Evolutionary conservation across 2,329 filamentous ascomycete species (phyloP).

Genomic region (Aspergillus fischeri): DNA sequence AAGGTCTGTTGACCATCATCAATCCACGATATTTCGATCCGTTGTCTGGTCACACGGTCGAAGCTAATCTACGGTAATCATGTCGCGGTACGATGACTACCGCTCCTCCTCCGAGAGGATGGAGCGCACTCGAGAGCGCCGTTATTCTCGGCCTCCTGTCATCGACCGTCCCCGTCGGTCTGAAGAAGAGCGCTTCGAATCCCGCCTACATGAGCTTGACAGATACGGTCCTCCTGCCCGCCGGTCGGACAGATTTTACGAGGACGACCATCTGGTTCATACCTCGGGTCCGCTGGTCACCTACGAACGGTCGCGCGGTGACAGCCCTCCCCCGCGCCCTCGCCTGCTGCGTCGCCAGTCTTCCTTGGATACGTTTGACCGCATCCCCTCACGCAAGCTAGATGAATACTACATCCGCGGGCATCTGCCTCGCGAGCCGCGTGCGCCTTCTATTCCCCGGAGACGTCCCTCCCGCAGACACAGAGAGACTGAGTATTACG

Average conservation of each 20-base stretch:
- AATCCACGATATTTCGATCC: background rate
- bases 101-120: conserved; percentile 32
- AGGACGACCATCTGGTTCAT: conserved; percentile 40
- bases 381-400: conserved; percentile 59
- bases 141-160: conserved; percentile 32
- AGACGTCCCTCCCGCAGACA: conserved; percentile 52
- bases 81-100: conserved; percentile 37
- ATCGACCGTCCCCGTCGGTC: conserved; percentile 31
- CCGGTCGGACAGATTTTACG: conserved; percentile 36
- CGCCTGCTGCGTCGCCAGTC: conserved; percentile 74
- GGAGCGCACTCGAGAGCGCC: conserved; percentile 34
- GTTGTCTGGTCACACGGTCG: conserved; percentile 9
- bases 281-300: conserved; percentile 51
- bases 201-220: conserved; percentile 39
- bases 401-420: conserved; percentile 34
- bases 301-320: conserved; percentile 56
- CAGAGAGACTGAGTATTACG: conserved; percentile 56
- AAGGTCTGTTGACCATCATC: background rate
- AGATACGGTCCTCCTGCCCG: conserved; percentile 42
- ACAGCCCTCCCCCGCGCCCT: conserved; percentile 57
- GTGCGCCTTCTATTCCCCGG: conserved; percentile 51
- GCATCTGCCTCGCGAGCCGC: conserved; percentile 53
- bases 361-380: conserved; percentile 85
- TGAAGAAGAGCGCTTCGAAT: conserved; percentile 39
- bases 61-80: conserved; percentile 11